A percentile compares a stretch with the other conserved stretches of the same genome.
Conservation (phyloP, 2,329 filamentous ascomycete species). For the Lasiodiplodia citricola region DNA sequence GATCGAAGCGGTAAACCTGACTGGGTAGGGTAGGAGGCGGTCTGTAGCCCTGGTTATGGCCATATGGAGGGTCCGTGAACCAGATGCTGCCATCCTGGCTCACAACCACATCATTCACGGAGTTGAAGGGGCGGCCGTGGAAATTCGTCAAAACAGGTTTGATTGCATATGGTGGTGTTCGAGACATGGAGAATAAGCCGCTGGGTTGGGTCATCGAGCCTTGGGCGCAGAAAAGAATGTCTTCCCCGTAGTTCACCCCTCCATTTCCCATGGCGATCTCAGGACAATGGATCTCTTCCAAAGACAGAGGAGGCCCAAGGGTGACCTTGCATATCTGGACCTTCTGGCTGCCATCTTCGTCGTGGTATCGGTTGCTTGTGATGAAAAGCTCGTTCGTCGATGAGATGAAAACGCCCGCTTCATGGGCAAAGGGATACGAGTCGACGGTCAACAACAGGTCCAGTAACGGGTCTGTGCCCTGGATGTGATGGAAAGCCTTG, state of each 20-base stretch:
- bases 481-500: too few relatives aligned
- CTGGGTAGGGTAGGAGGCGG: conserved; percentile 33
- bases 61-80: conserved; percentile 52
- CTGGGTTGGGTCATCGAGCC: conserved; percentile 36
- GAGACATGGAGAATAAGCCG: conserved; percentile 34
- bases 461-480: too few relatives aligned
- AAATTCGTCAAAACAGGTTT: conserved; percentile 49
- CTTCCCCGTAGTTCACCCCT: conserved; percentile 36
- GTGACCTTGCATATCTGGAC: too few relatives aligned
- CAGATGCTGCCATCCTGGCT: conserved; percentile 46
- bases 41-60: conserved; percentile 33
- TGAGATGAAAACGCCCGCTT: conserved; percentile 49
- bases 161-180: conserved; percentile 29
- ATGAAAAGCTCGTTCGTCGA: conserved; percentile 42
- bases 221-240: conserved; percentile 42
- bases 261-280: conserved; percentile 33
- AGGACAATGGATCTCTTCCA: background rate
- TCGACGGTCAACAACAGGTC: too few relatives aligned
- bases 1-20: conserved; percentile 47
- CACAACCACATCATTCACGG: conserved; percentile 46
- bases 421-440: conserved; percentile 54
- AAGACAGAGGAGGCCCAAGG: too few relatives aligned
- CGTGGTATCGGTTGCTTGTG: conserved; percentile 41
- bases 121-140: conserved; percentile 51
- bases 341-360: background rate